phyloP scores from a whole-genome alignment of 2,329 filamentous ascomycete genomes.

The Diaporthe nobilis region DNA sequence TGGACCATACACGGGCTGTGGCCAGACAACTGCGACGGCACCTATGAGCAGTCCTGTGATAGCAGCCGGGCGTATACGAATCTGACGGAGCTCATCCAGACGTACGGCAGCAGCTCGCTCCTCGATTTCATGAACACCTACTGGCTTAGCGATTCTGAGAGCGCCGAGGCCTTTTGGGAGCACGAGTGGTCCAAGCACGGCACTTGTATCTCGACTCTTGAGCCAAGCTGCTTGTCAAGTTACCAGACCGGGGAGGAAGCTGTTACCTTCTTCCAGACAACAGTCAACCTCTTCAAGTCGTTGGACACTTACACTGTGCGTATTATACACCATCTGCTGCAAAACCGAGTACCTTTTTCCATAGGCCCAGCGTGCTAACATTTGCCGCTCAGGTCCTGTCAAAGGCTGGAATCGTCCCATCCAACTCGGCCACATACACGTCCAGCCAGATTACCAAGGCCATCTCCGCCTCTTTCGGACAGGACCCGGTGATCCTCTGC shows the following conservation, averaged over 20 bases:
- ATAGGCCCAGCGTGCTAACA: neutral
- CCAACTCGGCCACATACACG: constrained; percentile 38
- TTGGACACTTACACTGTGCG: constrained; percentile 41
- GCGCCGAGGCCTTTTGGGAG: constrained; percentile 40
- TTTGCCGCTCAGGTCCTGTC: constrained; percentile 17
- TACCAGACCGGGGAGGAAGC: constrained; percentile 40
- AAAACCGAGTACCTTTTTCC: accelerated
- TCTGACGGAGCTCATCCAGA: constrained; percentile 37
- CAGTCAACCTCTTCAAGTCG: constrained; percentile 37
- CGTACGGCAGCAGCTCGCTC: constrained; percentile 34
- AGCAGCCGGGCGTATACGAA: constrained; percentile 37
- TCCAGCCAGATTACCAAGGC: constrained; percentile 33
- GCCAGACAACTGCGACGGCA: constrained; percentile 40
- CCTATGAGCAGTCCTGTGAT: constrained; percentile 36
- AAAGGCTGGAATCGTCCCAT: constrained; percentile 39
- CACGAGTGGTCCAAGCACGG: constrained; percentile 40
- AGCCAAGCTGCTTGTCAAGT: constrained; percentile 35
- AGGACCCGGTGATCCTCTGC: constrained; percentile 39
- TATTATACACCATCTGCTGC: neutral
- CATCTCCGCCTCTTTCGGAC: constrained; percentile 37
- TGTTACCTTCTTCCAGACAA: constrained; percentile 39
- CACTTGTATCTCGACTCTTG: constrained; percentile 39
- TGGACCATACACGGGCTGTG: constrained; percentile 42
- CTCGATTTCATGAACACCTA: constrained; percentile 38
- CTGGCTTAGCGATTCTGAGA: constrained; percentile 39